Evolutionary conservation across 2,329 filamentous ascomycete genomes (phyloP).

Genomic region (Bipolaris zeicola): DNA sequence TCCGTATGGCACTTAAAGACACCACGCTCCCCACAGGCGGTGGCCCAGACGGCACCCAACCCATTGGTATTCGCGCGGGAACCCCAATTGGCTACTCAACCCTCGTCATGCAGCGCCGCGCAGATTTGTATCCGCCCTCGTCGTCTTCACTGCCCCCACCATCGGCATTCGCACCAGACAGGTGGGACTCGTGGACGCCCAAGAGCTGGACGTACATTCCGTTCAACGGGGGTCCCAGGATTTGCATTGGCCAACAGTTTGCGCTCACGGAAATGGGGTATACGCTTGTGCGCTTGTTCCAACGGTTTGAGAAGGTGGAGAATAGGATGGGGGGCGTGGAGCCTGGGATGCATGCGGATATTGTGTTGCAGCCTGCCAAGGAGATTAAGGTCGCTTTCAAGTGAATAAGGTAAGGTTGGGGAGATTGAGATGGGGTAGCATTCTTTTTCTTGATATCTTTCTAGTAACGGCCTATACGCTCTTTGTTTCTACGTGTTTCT

Average conservation of each 20-base stretch:
- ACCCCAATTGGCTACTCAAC: constrained; percentile 56
- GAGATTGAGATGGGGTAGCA: neutral
- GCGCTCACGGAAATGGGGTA: constrained; percentile 59
- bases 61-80: constrained; percentile 52
- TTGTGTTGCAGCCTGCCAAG: constrained; percentile 54
- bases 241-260: constrained; percentile 60
- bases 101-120: constrained; percentile 56
- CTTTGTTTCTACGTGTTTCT: no score
- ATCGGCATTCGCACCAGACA: constrained; percentile 54
- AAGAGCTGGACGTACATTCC: constrained; percentile 57
- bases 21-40: constrained; percentile 58
- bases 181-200: constrained; percentile 57
- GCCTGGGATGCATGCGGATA: constrained; percentile 54
- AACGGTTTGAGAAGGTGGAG: constrained; percentile 52
- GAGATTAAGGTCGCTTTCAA: constrained; percentile 49
- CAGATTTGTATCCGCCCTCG: constrained; percentile 54
- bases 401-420: neutral
- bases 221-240: constrained; percentile 56
- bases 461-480: no score
- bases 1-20: constrained; percentile 54
- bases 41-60: constrained; percentile 52
- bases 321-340: constrained; percentile 44
- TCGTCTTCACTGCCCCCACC: constrained; percentile 50
- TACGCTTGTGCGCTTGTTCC: constrained; percentile 54
- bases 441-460: neutral